Base-by-base conservation (phyloP, 1,284 basidiomycete species). In the Ustilago trichophora region DNA sequence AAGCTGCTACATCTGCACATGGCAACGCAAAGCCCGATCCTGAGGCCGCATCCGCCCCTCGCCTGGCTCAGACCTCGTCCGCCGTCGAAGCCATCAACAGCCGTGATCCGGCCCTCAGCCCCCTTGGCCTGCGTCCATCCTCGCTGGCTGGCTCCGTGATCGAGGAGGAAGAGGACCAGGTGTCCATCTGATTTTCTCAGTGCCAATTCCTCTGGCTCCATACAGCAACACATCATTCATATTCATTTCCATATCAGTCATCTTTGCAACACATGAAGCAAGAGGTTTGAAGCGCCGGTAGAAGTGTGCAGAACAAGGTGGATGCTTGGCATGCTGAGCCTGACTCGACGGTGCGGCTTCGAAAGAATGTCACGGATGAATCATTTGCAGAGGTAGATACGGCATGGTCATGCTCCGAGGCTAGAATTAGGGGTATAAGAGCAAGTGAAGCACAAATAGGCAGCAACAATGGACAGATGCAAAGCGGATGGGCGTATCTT, bases 121-220 rank as follows among this genome's bases (percentile, higher is more conserved):
- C 63, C 31, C 35, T 51, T 11, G 43, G 38, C 13, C 19, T 67
- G 27, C 44, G 40, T 12, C 48, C 64, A 3, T 56, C 64, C 18
- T 67, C 64, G n/a, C 16, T 67, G n/a, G 64, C 64, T n/a, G 57
- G 53, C 13, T 60, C 57, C 6, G 45, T 56, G 24, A 60, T 60
- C 31, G 64, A 67, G 35, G 64, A 67, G 24, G 64, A 65, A 24
- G 60, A 58, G 6, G 46, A 54, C 27, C 43, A 56, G 34, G 48
- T 63, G 12, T 63, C 59, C 11, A 42, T 54, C 50, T 60, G 37
- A 27, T 35, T 12, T n/a, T 15, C 9, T n/a, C n/a, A n/a, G n/a
- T n/a, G n/a, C n/a, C n/a, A n/a, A n/a, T n/a, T n/a, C n/a, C n/a
- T n/a, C n/a, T n/a, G n/a, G n/a, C n/a, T n/a, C n/a, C n/a, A n/a